Conservation (phyloP, 208 protist species). For the Tritrichomonas foetus region DNA sequence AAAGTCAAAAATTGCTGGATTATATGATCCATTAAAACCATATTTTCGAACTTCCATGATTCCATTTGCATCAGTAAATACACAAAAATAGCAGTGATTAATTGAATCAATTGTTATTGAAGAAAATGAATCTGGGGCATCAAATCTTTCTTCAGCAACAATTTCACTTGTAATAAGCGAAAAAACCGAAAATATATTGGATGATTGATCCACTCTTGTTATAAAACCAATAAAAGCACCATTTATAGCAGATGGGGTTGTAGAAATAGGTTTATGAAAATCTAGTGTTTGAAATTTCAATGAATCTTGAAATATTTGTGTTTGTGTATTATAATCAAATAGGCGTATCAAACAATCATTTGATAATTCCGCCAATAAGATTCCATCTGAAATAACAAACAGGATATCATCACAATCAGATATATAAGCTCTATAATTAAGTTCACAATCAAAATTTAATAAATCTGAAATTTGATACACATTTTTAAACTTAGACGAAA, state of each 20-base stretch:
- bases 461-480: too few species aligned
- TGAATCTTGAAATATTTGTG: too few species aligned
- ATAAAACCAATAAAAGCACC: not conserved
- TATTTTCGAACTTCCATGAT: not conserved
- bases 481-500: too few species aligned
- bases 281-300: too few species aligned
- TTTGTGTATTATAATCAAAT: too few species aligned
- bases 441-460: too few species aligned
- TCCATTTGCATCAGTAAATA: not conserved
- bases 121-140: not conserved
- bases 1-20: not conserved
- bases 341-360: too few species aligned
- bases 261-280: too few species aligned
- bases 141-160: not conserved
- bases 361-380: too few species aligned
- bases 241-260: not conserved
- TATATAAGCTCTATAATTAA: too few species aligned
- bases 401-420: too few species aligned
- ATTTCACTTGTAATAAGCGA: not conserved
- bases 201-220: not conserved
- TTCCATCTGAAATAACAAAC: too few species aligned
- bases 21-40: not conserved
- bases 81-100: not conserved
- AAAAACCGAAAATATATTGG: not conserved
- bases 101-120: not conserved